Evolutionary conservation across 768 basidiomycete species (phyloP).

Genomic region (Terana coerulea): DNA sequence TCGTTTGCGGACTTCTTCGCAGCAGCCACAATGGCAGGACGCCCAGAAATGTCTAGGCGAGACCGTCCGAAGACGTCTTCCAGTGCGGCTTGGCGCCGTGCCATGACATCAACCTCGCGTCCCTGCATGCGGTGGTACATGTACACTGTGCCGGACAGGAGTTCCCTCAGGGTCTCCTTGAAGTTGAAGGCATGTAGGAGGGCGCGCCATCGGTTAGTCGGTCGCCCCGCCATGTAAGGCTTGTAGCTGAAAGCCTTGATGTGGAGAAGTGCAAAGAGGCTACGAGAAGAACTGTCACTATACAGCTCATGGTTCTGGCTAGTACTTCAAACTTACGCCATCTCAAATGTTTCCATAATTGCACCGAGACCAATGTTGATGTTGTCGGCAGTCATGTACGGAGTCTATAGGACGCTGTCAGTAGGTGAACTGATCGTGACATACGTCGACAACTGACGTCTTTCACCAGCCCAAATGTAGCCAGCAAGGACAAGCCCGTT

Average conservation of each 20-base stretch:
- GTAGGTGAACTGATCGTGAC: not conserved
- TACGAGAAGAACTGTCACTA: slow-evolving; percentile 22
- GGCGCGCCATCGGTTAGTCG: slow-evolving; percentile 53
- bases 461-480: slow-evolving; percentile 57
- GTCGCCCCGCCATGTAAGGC: slow-evolving; percentile 41
- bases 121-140: slow-evolving; percentile 50
- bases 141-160: slow-evolving; percentile 56
- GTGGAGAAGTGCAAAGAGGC: slow-evolving; percentile 67
- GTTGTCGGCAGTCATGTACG: slow-evolving; percentile 70
- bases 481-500: slow-evolving; percentile 52
- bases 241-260: slow-evolving; percentile 70
- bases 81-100: slow-evolving; percentile 36
- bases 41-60: slow-evolving; percentile 18
- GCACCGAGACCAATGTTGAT: slow-evolving; percentile 71
- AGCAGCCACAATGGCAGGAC: not conserved
- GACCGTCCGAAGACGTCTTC: slow-evolving; percentile 32
- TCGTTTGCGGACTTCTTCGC: slow-evolving; percentile 1
- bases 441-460: slow-evolving; percentile 37
- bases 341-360: slow-evolving; percentile 67
- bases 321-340: slow-evolving; percentile 49
- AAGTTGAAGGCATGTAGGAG: slow-evolving; percentile 66
- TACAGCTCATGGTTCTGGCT: slow-evolving; percentile 9
- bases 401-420: slow-evolving; percentile 37
- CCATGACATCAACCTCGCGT: slow-evolving; percentile 47
- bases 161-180: slow-evolving; percentile 62